Evolutionary conservation across 257 asterid genomes (phyloP).

Genomic region (Datura wrightii): DNA sequence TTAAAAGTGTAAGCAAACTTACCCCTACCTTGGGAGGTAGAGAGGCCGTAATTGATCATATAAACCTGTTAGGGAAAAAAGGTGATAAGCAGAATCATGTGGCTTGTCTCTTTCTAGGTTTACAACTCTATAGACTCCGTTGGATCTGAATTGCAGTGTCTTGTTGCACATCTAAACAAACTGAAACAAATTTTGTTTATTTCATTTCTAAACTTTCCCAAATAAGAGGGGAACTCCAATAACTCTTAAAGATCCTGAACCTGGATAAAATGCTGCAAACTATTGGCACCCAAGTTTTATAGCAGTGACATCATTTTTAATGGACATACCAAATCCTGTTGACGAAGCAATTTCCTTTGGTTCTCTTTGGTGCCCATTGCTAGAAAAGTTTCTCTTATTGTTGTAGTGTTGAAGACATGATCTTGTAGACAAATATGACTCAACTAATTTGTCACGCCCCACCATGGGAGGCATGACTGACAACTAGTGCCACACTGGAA

Average conservation of each 20-base stretch:
- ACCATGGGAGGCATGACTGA: too few species aligned
- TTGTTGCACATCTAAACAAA: neutral
- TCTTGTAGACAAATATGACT: neutral
- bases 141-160: neutral
- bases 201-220: slow-evolving; percentile 6
- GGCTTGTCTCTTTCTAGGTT: neutral
- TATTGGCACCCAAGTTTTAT: neutral
- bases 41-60: neutral
- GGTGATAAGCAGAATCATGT: neutral
- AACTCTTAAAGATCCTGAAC: neutral
- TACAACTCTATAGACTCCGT: neutral
- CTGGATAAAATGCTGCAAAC: neutral
- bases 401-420: neutral
- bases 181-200: neutral
- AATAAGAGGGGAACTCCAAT: neutral
- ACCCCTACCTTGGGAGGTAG: too few species aligned
- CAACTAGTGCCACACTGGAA: too few species aligned
- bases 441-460: too few species aligned
- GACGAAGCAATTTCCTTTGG: neutral
- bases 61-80: neutral
- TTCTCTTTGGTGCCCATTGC: neutral
- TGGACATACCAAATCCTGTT: neutral
- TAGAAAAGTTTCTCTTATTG: neutral
- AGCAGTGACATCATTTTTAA: neutral
- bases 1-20: too few species aligned